Evolutionary conservation across 2,329 filamentous ascomycete species (phyloP).

Genomic region (Verticillium tricorpus): DNA sequence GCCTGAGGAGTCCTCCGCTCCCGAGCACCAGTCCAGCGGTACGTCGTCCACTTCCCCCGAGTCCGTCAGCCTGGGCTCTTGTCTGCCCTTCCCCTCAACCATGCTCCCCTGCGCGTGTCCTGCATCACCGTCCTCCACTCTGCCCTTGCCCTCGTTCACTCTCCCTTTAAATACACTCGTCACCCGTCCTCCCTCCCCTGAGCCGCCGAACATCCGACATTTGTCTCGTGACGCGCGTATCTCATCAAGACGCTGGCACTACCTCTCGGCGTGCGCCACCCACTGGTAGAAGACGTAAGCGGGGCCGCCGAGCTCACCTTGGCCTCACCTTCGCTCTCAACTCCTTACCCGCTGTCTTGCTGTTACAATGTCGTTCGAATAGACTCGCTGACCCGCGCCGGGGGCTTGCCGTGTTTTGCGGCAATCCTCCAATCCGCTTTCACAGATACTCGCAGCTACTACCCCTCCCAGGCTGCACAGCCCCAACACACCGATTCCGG

Average conservation of each 20-base stretch:
- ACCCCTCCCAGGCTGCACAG: constrained; percentile 3
- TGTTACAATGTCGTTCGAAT: background rate
- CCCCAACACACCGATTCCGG: constrained; percentile 4
- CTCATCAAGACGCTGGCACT: no score
- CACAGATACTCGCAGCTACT: constrained; percentile 4
- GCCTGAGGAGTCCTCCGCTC: background rate
- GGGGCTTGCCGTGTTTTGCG: background rate
- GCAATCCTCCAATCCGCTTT: background rate
- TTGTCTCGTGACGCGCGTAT: no score
- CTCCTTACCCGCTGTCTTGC: background rate
- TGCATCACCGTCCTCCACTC: background rate
- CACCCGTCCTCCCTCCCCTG: background rate
- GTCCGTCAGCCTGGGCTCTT: background rate
- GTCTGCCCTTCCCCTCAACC: background rate
- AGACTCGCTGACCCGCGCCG: background rate
- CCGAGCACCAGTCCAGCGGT: background rate
- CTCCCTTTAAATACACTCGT: background rate
- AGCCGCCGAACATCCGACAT: no score
- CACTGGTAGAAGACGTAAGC: background rate
- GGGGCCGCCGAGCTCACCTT: background rate
- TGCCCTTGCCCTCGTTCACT: background rate
- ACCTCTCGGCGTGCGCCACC: background rate
- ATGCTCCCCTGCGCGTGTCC: background rate
- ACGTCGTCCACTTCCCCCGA: background rate
- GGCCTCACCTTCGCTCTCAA: background rate